Evolutionary conservation across 768 basidiomycete genomes (phyloP), one percentile per base, ranked within the genome.

Genomic region (Suillus variegatus): DNA sequence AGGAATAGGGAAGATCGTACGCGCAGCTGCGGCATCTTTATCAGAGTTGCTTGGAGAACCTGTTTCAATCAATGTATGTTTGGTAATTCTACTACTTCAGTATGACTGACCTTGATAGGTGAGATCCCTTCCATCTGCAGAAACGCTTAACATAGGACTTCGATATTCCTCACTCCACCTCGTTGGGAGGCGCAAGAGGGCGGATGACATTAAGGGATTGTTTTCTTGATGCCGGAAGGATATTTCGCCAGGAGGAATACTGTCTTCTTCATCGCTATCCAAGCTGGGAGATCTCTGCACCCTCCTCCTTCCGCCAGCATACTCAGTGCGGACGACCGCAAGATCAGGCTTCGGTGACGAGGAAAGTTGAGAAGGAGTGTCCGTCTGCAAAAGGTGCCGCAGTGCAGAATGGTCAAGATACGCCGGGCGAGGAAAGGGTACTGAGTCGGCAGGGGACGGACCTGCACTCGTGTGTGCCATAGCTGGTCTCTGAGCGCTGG

Each of bases 21-120:
- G 86, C 5, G 92, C 91, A 49, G 95, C 84, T 13, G 93, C 93
- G 0, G 94, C 94, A 63, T 97, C 95, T 65, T 87, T 87, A 64
- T 95, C 93, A 14, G 86, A 87, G 61, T 77, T 83, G 65, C 81
- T 81, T 10, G 84, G 81, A 14, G 82, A 77, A 63, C 88, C 87
- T 85, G 70, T 71, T 41, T 46, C 36, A 56, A 65, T 46, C 60
- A 64, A 62, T 44, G 63, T 32, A 63, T 46, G 52, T 25, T 35
- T 58, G 51, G n/a, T 8, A 35, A 47, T 32, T 58, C 65, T 36
- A 64, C 62, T 44, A 56, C 54, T 35, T n/a, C 40, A 22, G 38
- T 35, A 44, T 61, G 22, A 68, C 79, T 64, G 66, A 91, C 93
- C 90, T 66, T 88, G 82, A 73, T 88, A 92, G 25, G 83, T 83